Evolutionary conservation across 2,329 filamentous ascomycete species (phyloP).

Genomic region (Juglanconis sp.): DNA sequence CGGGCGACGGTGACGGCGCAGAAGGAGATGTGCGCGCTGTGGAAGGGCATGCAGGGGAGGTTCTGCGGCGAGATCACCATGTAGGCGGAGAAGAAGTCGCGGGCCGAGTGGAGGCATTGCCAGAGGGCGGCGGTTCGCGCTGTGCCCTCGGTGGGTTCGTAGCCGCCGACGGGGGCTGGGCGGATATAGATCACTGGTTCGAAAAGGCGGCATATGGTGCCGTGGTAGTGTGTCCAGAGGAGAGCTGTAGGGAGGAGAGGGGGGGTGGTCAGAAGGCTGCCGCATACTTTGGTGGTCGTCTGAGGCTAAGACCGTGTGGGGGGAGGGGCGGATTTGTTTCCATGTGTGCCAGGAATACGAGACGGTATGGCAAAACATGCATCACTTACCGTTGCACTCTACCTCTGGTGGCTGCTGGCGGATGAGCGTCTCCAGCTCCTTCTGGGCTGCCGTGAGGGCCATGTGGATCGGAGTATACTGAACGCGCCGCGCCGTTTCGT

Average conservation of each 20-base stretch:
- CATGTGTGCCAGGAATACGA: too few relatives aligned
- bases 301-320: too few relatives aligned
- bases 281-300: too few relatives aligned
- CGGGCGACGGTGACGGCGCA: constrained; percentile 32
- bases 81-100: constrained; percentile 27
- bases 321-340: too few relatives aligned
- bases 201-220: constrained; percentile 33
- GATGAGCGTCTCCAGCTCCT: constrained; percentile 30
- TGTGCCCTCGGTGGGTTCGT: constrained; percentile 21
- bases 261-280: neutral
- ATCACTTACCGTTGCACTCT: constrained; percentile 22
- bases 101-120: constrained; percentile 31
- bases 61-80: constrained; percentile 24
- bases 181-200: constrained; percentile 34
- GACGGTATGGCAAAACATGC: too few relatives aligned
- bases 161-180: constrained; percentile 9
- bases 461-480: constrained; percentile 30
- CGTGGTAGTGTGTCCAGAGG: constrained; percentile 33
- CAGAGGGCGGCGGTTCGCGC: constrained; percentile 35
- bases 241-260: constrained; percentile 24
- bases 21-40: constrained; percentile 31
- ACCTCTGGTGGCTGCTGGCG: constrained; percentile 19
- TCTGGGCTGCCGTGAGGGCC: constrained; percentile 30
- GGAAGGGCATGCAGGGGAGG: constrained; percentile 30
- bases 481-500: neutral